phyloP scores from a whole-genome alignment of 108 stramenopile species.

The Poteriospumella lacustris region DNA sequence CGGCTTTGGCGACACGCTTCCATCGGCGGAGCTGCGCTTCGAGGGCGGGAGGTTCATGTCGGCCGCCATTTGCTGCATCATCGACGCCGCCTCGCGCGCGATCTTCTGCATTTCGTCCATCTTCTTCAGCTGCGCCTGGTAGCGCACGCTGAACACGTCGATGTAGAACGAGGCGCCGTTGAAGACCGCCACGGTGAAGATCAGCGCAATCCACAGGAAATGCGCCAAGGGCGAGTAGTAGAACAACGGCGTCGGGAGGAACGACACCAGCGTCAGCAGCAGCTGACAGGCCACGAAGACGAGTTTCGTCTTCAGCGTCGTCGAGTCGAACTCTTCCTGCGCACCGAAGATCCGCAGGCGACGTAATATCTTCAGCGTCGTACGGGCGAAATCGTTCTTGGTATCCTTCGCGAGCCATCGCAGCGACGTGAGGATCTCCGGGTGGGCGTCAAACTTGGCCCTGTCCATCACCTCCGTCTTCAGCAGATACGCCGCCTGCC shows the following conservation, averaged over 20 bases:
- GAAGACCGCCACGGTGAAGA: conserved; percentile 17
- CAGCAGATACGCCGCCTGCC: conserved; percentile 64
- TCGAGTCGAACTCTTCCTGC: conserved; percentile 46
- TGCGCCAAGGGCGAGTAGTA: not conserved
- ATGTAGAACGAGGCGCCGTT: conserved; percentile 45
- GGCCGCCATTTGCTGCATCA: not conserved
- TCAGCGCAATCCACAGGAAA: not conserved
- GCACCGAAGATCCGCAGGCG: conserved; percentile 26
- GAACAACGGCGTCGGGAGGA: conserved; percentile 35
- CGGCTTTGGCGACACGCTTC: too few relatives aligned
- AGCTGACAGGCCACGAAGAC: conserved; percentile 51
- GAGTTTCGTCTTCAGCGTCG: conserved; percentile 42
- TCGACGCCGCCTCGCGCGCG: not conserved
- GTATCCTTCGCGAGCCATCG: conserved; percentile 49
- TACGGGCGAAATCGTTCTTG: conserved; percentile 40
- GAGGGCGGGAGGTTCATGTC: too few relatives aligned
- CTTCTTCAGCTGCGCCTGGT: not conserved
- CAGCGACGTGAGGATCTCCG: conserved; percentile 45
- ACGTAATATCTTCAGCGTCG: conserved; percentile 28
- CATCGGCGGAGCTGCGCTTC: too few relatives aligned
- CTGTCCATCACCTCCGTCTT: conserved; percentile 66
- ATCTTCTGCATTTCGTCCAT: conserved; percentile 14
- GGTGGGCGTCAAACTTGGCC: conserved; percentile 35
- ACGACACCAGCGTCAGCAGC: conserved; percentile 47
- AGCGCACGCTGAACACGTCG: conserved; percentile 33